Evolutionary conservation across 2,329 filamentous ascomycete species (phyloP).

Genomic region (Pseudogymnoascus sp.): DNA sequence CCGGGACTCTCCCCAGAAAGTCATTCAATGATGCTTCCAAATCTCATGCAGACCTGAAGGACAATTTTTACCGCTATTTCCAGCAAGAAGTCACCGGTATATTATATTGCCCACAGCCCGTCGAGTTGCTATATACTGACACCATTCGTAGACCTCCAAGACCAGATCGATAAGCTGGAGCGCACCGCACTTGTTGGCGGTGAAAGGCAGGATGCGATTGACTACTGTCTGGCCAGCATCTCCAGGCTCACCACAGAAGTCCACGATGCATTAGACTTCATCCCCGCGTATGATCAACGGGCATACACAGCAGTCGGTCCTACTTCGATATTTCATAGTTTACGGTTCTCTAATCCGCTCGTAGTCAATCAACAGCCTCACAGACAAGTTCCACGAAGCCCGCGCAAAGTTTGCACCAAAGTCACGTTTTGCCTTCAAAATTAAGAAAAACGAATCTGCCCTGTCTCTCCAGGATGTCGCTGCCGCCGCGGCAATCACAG

Average conservation of each 20-base stretch:
- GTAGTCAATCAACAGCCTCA: conserved; percentile 69
- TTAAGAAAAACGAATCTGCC: conserved; percentile 42
- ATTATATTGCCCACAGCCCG: conserved; percentile 32
- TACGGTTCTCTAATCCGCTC: neutral
- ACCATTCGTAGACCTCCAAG: conserved; percentile 54
- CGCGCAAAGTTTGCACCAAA: conserved; percentile 61
- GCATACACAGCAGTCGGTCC: conserved; percentile 65
- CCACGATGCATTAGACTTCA: conserved; percentile 69
- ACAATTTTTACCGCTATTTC: conserved; percentile 79
- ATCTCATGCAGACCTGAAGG: conserved; percentile 45
- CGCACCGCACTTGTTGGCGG: conserved; percentile 55
- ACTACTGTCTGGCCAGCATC: conserved; percentile 72
- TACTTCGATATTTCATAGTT: neutral
- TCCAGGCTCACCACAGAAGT: conserved; percentile 75
- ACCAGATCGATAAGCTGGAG: conserved; percentile 62
- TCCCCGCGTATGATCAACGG: conserved; percentile 84
- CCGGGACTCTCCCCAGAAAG: conserved; percentile 11
- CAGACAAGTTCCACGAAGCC: conserved; percentile 66
- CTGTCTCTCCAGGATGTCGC: conserved; percentile 48
- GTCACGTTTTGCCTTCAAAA: conserved; percentile 77
- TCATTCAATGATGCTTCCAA: conserved; percentile 17
- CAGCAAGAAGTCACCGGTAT: conserved; percentile 64
- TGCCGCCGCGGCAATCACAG: conserved; percentile 34
- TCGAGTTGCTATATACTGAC: neutral
- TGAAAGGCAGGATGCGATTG: conserved; percentile 72